Base-by-base conservation (phyloP, 2,329 filamentous ascomycete genomes). In the Knufia petricola region DNA sequence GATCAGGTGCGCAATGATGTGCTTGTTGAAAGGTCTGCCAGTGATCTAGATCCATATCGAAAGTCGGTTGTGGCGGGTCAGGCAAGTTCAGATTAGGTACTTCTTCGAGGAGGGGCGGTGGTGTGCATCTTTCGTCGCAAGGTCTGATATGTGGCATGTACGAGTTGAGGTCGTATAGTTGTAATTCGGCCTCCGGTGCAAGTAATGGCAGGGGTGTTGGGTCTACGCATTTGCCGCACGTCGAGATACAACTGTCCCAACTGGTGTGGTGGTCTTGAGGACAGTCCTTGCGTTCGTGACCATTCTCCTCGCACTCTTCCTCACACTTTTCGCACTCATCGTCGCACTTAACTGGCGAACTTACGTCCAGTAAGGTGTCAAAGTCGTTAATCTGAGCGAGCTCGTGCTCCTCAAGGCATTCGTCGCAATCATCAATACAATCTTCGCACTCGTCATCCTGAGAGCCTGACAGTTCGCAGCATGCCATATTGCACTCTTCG, bases 281-380 rank as follows among this genome's bases (percentile, higher is more conserved):
- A 51, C 52, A 40, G 44, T 55, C 56, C 15, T 57, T 55, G 30
- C 53, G 54, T 19, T 57, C 53, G 39, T 54, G 52, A 20, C 55
- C 53, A 20, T 34, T 55, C 15, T 55, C 55, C 34, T 52, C 48
- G 48, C 55, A 58, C 4, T 46, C 46, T 32, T 49, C 46, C 12
- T 50, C 52, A 30, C 54, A 46, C 31, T 46, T 23, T 12, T 36
- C 41, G 34, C 50, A 52, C 23, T 48, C 50, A 1, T 57, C 44
- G 19, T 49, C 51, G 38, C 46, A 48, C 34, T 30, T 39, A 4
- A 47, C 34, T 23, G 44, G 44, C 13, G 44, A 37, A 13, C 44
- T 34, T 7, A 32, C 15, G 19, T 48, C 37, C 15, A 41, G 37
- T 10, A 41, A 8, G 21, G 31, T 37, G 20, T 39, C 44, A 17